Evolutionary conservation across 148 eudicot species (phyloP), one percentile per base, ranked within the genome.

Genomic region (Rheum nobile): DNA sequence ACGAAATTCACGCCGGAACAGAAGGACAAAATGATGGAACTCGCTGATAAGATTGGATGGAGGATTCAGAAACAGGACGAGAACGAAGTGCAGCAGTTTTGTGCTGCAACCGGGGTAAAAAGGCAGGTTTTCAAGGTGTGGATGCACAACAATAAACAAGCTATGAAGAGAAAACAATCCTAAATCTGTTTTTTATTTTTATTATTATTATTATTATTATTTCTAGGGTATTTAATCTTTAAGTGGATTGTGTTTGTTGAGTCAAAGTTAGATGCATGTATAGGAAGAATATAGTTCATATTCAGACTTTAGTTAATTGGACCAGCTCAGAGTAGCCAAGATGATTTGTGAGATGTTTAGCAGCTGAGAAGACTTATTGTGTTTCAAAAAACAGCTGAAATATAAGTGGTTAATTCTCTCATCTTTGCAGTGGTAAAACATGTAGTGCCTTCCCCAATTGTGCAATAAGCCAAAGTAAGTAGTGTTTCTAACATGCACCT

Each of bases 81-180:
- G 31, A 29, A 48, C 10, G 81, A 74, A 5, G 83, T 88, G 8
- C 77, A 72, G 39, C 75, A 74, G 67, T 83, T 88, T 29, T 88
- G 91, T 31, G 38, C 54, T 6, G 84, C 86, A 43, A 77, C 74
- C 1, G 91, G 89, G 4, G 80, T 88, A 29, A 84, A 83, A 76
- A 80, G 85, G 38, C 82, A 83, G 21, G 91, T 83, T 41, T 86
- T 88, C 77, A 88, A 86, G 52, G 91, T 88, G 29, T 88, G 91
- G 91, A 88, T 88, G 85, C 91, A 88, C 74, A 88, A 88, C 75
- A 82, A 80, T 77, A 88, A 86, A 72, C 86, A 86, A 32, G 83
- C 89, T 43, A 73, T 72, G 38, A 84, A 81, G 79, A 81, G 81
- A 79, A 83, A 75, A 81, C 83, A 75, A 74, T 24, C 73, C 68